Evolutionary conservation across 2,329 filamentous ascomycete species (phyloP).

Genomic region (Xylaria sp.): DNA sequence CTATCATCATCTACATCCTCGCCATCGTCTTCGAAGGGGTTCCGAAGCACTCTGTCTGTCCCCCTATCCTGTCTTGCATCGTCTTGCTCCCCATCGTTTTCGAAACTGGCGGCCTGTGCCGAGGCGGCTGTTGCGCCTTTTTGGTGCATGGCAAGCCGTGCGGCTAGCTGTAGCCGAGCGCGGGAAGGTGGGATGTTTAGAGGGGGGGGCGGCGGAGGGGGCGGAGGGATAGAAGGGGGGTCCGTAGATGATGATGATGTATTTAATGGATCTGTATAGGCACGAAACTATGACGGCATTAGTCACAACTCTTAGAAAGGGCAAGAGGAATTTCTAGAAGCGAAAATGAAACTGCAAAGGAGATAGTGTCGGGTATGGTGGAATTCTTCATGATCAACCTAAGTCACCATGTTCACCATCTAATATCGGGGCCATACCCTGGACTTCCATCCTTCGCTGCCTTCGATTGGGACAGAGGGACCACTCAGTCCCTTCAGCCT

Average conservation of each 20-base stretch:
- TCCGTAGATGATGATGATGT: conserved; percentile 59
- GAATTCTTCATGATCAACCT: background rate
- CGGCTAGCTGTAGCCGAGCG: conserved; percentile 89
- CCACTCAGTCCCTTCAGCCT: background rate
- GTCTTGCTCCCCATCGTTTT: conserved; percentile 53
- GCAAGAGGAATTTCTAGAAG: background rate
- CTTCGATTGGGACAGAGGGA: background rate
- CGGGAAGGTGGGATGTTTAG: conserved; percentile 88
- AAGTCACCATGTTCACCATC: background rate
- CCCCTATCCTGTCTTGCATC: conserved; percentile 41
- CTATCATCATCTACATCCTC: conserved; percentile 63
- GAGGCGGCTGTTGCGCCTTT: conserved; percentile 65
- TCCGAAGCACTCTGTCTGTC: conserved; percentile 43
- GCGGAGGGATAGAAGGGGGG: conserved; percentile 68
- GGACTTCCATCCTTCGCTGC: background rate
- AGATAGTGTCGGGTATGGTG: background rate
- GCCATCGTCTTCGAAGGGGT: conserved; percentile 55
- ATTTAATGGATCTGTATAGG: conserved; percentile 66
- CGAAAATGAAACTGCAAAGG: background rate
- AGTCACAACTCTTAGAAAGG: conserved; percentile 25
- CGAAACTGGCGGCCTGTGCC: conserved; percentile 52
- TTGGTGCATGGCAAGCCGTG: conserved; percentile 79
- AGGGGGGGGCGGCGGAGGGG: conserved; percentile 76
- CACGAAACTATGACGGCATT: conserved; percentile 60
- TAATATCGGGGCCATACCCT: background rate